Evolutionary conservation across 148 eudicot genomes (phyloP).

Genomic region (Nyssa sinensis): DNA sequence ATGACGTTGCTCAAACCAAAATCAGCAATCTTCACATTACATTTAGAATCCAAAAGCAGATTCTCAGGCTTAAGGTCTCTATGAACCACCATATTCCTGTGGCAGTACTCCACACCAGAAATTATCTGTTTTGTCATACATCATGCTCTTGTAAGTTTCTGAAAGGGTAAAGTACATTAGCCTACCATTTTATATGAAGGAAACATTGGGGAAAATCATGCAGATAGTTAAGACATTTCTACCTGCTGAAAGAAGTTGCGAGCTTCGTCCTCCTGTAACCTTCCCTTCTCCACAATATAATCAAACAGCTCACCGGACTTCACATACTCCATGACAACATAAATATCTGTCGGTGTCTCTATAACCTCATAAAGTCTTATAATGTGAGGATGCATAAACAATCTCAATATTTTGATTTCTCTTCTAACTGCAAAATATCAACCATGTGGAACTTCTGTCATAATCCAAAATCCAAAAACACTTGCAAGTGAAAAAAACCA

Average conservation of each 20-base stretch:
- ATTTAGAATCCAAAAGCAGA: slow-evolving; percentile 62
- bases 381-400: slow-evolving; percentile 81
- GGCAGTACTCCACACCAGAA: slow-evolving; percentile 84
- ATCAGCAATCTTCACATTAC: slow-evolving; percentile 74
- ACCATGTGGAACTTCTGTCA: no score
- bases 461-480: no score
- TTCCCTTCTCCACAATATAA: slow-evolving; percentile 79
- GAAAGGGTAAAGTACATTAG: no score
- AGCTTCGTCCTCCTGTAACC: slow-evolving; percentile 80
- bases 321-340: slow-evolving; percentile 83
- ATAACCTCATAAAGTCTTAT: slow-evolving; percentile 81
- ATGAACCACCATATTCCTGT: slow-evolving; percentile 85
- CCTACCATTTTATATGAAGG: no score
- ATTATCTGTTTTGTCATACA: slow-evolving; percentile 50
- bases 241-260: slow-evolving; percentile 82
- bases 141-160: no score
- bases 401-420: slow-evolving; percentile 67
- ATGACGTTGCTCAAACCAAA: no score
- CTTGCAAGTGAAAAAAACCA: no score
- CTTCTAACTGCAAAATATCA: slow-evolving; percentile 68
- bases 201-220: no score
- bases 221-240: no score
- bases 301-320: slow-evolving; percentile 80
- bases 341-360: slow-evolving; percentile 81
- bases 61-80: slow-evolving; percentile 88